Evolutionary conservation across 108 stramenopile genomes (phyloP).

Genomic region (Licmophora abbreviata): DNA sequence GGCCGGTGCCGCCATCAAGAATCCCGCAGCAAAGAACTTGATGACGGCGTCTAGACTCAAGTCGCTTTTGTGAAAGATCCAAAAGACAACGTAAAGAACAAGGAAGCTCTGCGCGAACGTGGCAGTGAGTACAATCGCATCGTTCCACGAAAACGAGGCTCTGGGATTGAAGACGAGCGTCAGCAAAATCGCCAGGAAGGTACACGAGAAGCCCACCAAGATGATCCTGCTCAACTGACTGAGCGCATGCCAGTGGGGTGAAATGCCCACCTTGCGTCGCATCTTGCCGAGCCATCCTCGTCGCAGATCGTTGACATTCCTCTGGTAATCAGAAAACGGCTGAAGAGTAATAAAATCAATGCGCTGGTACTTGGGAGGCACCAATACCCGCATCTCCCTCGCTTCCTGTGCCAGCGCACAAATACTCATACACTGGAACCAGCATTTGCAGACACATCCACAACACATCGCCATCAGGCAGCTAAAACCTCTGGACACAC

Average conservation of each 20-base stretch:
- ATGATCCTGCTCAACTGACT: constrained; percentile 66
- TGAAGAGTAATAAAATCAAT: constrained; percentile 82
- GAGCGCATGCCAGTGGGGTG: constrained; percentile 66
- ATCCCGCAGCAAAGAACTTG: constrained; percentile 83
- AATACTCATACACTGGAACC: constrained; percentile 74
- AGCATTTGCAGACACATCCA: constrained; percentile 63
- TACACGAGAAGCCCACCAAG: constrained; percentile 32
- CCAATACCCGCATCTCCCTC: constrained; percentile 61
- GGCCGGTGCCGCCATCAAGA: constrained; percentile 64
- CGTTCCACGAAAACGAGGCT: constrained; percentile 64
- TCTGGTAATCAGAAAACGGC: constrained; percentile 79
- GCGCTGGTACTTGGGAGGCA: constrained; percentile 71
- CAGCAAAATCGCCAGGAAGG: constrained; percentile 21
- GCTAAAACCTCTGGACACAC: constrained; percentile 45
- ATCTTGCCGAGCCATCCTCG: constrained; percentile 55
- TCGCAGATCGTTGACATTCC: constrained; percentile 64
- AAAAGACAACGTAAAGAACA: constrained; percentile 68
- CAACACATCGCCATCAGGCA: constrained; percentile 60
- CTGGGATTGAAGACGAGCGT: constrained; percentile 56
- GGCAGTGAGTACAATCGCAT: constrained; percentile 57
- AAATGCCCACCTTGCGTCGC: constrained; percentile 32
- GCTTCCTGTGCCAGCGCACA: constrained; percentile 86
- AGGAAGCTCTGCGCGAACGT: constrained; percentile 74
- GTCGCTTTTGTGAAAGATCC: constrained; percentile 82
- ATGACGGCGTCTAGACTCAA: constrained; percentile 82